Conservation (phyloP, 495 filamentous ascomycete genomes). For the Trichoderma parareesei region DNA sequence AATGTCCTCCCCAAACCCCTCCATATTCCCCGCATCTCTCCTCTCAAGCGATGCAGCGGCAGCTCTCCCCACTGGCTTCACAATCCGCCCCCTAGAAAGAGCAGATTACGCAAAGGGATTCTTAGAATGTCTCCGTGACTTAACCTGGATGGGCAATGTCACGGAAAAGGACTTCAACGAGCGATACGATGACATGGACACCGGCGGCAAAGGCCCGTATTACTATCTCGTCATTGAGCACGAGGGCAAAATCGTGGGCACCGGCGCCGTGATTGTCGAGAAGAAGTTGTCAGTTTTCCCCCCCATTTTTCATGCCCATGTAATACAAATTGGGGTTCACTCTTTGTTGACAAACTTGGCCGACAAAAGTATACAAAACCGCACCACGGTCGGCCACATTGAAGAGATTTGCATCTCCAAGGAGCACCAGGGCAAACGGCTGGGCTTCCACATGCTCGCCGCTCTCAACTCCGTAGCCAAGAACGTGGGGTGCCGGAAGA, state of each 20-base stretch:
- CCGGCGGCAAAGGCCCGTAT: conserved; percentile 58
- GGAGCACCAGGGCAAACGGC: conserved; percentile 80
- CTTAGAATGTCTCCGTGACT: conserved; percentile 69
- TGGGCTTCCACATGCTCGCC: conserved; percentile 75
- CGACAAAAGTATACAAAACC: conserved; percentile 46
- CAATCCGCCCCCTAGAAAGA: conserved; percentile 54
- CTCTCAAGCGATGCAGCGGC: conserved; percentile 58
- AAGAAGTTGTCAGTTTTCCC: conserved; percentile 50
- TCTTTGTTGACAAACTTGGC: background rate
- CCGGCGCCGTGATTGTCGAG: conserved; percentile 63
- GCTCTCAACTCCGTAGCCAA: conserved; percentile 69
- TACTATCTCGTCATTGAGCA: conserved; percentile 70
- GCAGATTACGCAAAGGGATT: conserved; percentile 64
- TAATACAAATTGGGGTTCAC: background rate
- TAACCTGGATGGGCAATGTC: conserved; percentile 78
- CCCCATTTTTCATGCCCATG: background rate
- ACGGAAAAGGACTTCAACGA: conserved; percentile 55
- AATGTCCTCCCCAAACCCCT: conserved; percentile 24
- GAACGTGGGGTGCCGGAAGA: conserved; percentile 75
- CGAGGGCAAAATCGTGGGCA: conserved; percentile 58
- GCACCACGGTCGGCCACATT: conserved; percentile 68
- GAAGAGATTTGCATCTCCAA: conserved; percentile 84
- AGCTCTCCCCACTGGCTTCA: conserved; percentile 54
- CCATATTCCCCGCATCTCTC: conserved; percentile 59
- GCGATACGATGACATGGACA: conserved; percentile 73